phyloP scores from a whole-genome alignment of 208 protist species.

The Trypanosoma platydactyli region DNA sequence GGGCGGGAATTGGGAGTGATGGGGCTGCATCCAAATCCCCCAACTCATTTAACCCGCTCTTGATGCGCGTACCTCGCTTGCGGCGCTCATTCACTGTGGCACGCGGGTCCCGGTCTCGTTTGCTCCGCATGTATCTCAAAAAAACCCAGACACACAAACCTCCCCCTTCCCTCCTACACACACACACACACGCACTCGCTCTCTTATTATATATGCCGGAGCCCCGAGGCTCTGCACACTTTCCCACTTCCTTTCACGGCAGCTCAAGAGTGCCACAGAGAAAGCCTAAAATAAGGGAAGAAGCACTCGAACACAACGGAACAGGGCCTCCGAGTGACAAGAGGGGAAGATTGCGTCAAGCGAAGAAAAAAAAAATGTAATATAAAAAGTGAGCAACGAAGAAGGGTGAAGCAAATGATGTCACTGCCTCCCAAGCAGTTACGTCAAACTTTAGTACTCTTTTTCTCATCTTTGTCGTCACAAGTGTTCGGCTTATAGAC shows the following conservation, averaged over 20 bases:
- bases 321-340: neutral
- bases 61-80: conserved; percentile 67
- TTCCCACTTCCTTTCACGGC: conserved; percentile 1
- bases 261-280: neutral
- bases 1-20: neutral
- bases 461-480: too few species aligned
- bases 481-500: too few species aligned
- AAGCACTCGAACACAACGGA: too few species aligned
- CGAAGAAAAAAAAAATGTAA: conserved; percentile 7
- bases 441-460: too few species aligned
- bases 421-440: too few species aligned
- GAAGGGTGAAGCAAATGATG: too few species aligned
- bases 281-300: neutral
- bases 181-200: neutral
- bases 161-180: too few species aligned
- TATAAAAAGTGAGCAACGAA: too few species aligned
- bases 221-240: too few species aligned
- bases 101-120: conserved; percentile 5
- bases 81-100: conserved; percentile 34
- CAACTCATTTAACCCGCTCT: conserved; percentile 61
- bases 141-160: neutral
- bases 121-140: neutral
- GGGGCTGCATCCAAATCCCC: conserved; percentile 59
- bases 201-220: too few species aligned
- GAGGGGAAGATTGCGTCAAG: neutral